These are phyloP conservation scores for Mentha longifolia DNA, from an alignment of 257 asterid genomes.

Conservation along the genomic window DNA sequence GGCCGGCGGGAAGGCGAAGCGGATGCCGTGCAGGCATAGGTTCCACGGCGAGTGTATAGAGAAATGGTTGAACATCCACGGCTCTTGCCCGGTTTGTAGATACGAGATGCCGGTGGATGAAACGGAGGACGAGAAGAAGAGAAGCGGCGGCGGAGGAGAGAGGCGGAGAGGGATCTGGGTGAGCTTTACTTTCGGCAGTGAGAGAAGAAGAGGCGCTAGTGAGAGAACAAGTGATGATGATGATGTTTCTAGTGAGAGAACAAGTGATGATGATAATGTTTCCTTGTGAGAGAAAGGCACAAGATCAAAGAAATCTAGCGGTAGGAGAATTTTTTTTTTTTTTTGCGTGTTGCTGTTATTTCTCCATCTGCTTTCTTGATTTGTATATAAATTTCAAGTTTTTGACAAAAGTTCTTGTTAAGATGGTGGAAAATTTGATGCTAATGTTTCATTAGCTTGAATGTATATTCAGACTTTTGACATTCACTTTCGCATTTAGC, in stretches of 20 bases:
- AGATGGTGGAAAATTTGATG: not conserved
- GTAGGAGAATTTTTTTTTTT: not conserved
- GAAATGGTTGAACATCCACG: conserved; percentile 73
- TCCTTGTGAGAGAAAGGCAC: not conserved
- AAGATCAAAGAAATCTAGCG: not conserved
- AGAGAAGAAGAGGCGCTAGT: conserved; percentile 35
- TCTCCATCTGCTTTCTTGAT: not conserved
- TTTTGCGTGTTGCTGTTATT: not conserved
- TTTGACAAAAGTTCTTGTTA: not conserved
- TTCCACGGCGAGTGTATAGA: conserved; percentile 66
- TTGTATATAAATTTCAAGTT: conserved; percentile 11
- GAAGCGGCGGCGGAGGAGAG: conserved; percentile 36
- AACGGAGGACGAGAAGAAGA: conserved; percentile 25
- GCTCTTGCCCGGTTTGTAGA: conserved; percentile 85
- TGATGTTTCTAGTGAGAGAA: not conserved
- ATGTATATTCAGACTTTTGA: no score
- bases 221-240: not conserved
- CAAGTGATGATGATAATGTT: not conserved
- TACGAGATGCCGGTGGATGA: conserved; percentile 71
- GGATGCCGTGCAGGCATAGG: conserved; percentile 78
- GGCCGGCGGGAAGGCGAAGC: conserved; percentile 48
- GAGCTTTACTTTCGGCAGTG: conserved; percentile 35
- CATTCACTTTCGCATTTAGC: not conserved
- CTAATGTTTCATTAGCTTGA: no score
- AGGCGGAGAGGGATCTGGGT: conserved; percentile 62